Evolutionary conservation across 768 basidiomycete genomes (phyloP), one percentile per base, ranked within the genome.

Genomic region (Fomitopsis serialis): DNA sequence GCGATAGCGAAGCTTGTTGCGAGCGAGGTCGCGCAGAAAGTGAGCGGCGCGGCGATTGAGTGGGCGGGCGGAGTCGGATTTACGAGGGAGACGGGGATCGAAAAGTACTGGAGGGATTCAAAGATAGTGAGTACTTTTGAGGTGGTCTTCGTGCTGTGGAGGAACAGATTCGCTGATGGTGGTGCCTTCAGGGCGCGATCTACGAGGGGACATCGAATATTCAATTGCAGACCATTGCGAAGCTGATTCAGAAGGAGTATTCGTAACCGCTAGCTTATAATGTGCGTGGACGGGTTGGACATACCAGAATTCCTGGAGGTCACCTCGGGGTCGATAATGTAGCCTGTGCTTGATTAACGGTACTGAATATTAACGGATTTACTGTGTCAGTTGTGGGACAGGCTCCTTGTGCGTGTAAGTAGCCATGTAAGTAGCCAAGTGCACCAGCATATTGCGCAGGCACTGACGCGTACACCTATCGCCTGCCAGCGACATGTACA

Each of bases 121-220:
- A 98, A 97, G 79, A 95, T 96, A 62, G 91, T 91, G 61, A 73
- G 87, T 77, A 23, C 40, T 27, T 11, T 35, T n/a, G 7, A 42
- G 19, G 17, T 34, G 21, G 45, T 27, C 19, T 6, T n/a, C 29
- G 11, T 13, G 15, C 23, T 45, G 35, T 22, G 19, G 35, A 23
- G n/a, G 7, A 35, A 35, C n/a, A n/a, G 19, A 15, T 5, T 40
- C 43, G 37, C 12, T 40, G 42, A 21, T 29, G 3, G 36, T 52
- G 1, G 50, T 45, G 19, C 32, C 51, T 52, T 19, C 54, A 92
- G 89, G 90, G 92, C 24, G 89, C 90, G 2, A 92, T 93, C 49
- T 93, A 93, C 61, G 92, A 94, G 64, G 93, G 96, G 36, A 98
- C 96, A 42, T 92, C 89, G n/a, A 99, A 98, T 68, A 98, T 99